Evolutionary conservation across 192 early-diverging fungal genomes (phyloP), one percentile per base, ranked within the genome.

Genomic region (Backusella luteola): DNA sequence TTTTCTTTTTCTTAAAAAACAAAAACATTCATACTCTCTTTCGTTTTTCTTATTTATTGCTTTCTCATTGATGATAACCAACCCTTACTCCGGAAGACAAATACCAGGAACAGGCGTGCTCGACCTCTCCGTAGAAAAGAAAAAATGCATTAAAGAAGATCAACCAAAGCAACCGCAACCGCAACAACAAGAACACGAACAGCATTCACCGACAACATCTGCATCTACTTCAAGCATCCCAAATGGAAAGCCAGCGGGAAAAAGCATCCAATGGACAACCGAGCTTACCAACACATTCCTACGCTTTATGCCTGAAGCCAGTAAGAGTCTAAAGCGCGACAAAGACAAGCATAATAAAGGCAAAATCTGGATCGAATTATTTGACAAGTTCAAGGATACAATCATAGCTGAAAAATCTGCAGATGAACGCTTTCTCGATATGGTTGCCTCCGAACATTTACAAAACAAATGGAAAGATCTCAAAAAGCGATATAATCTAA

Each of bases 331-430:
- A 29, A 63, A 23, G 26, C 21, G 26, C 12, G 56, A 63, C 23
- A 63, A 29, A 26, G 56, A 63, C 23, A 63, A 63, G 26, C 56
- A 23, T 26, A 63, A 29, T 29, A 63, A 63, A 63, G 56, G 56
- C 21, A 63, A 63, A 29, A 29, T 63, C 3, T 63, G 56, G 56
- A 29, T 29, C 8, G 56, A 63, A 12, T 12, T 63, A 63, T 63
- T 63, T 63, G 56, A 63, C 56, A 63, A 63, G 56, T 63, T 63
- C 56, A 63, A 63, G 56, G 56, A 63, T 9, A 63, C 56, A 26
- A 63, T 63, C 56, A 63, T 63, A 11, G 56, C 9, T 9, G 56
- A 63, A 63, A 63, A 63, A 14, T 23, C 26, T 23, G 56, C 23
- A 63, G 56, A 63, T 29, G 56, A 63, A 32, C 21, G 56, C 3